Evolutionary conservation across 176 grass and related monocot species (phyloP).

Genomic region (Zoysia pacifica): DNA sequence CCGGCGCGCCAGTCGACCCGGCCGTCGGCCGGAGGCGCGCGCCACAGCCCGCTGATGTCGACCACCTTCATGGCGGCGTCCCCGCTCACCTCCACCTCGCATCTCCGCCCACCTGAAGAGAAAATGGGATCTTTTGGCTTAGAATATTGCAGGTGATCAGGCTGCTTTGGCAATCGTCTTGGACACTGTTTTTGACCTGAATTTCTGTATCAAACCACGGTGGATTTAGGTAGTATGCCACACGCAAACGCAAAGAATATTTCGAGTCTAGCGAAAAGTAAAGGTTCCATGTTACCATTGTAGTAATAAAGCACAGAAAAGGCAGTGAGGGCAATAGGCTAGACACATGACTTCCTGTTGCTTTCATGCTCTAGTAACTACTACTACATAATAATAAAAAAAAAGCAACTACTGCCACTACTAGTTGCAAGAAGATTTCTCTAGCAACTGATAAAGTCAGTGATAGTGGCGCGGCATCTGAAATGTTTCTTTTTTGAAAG

Average conservation of each 20-base stretch:
- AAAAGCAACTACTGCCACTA: neutral
- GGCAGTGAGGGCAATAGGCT: neutral
- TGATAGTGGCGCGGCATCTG: slow-evolving; percentile 13
- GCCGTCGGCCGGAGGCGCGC: slow-evolving; percentile 42
- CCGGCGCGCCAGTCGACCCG: slow-evolving; percentile 67
- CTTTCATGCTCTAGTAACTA: slow-evolving; percentile 27
- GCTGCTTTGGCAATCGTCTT: slow-evolving; percentile 33
- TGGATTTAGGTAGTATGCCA: slow-evolving; percentile 14
- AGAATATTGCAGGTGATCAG: neutral
- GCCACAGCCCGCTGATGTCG: slow-evolving; percentile 86
- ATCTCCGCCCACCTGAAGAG: slow-evolving; percentile 60
- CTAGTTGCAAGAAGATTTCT: neutral
- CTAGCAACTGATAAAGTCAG: neutral
- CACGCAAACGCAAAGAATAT: slow-evolving; percentile 47
- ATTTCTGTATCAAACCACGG: neutral
- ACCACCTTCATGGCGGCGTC: slow-evolving; percentile 53
- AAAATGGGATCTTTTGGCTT: neutral
- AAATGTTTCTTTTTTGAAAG: neutral
- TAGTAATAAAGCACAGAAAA: slow-evolving; percentile 17
- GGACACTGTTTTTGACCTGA: neutral
- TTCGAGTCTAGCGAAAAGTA: neutral
- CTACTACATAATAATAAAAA: too few species aligned
- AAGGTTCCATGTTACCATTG: slow-evolving; percentile 10
- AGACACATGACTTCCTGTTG: slow-evolving; percentile 27
- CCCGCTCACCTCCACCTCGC: slow-evolving; percentile 79